These are phyloP conservation scores for Abortiporus biennis DNA, from an alignment of 1,284 basidiomycete genomes.

Conservation along the genomic window DNA sequence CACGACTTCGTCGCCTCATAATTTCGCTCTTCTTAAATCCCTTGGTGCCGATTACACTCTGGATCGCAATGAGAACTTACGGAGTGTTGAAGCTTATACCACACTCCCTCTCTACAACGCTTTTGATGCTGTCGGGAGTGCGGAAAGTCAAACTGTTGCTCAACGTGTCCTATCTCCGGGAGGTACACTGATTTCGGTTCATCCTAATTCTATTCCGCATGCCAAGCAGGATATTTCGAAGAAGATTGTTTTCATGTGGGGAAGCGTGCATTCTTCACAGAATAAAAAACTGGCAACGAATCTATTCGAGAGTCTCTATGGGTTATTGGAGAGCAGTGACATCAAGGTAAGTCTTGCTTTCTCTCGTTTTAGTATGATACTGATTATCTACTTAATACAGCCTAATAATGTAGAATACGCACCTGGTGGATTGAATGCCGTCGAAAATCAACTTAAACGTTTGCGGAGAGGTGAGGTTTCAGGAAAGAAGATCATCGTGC, in stretches of 20 bases:
- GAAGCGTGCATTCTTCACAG: background rate
- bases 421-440: conserved; percentile 21
- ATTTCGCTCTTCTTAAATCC: conserved; percentile 34
- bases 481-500: conserved; percentile 23
- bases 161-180: conserved; percentile 10
- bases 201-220: background rate
- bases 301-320: conserved; percentile 5
- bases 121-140: background rate
- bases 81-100: too few relatives aligned
- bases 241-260: too few relatives aligned
- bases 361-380: background rate
- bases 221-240: background rate
- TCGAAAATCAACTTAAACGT: conserved; percentile 19
- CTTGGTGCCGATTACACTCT: conserved; percentile 46
- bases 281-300: conserved; percentile 3
- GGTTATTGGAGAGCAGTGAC: conserved; percentile 4
- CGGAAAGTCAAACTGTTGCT: conserved; percentile 8
- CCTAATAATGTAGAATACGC: conserved; percentile 24
- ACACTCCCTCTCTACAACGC: conserved; percentile 9
- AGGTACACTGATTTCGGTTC: conserved; percentile 7
- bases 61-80: conserved; percentile 18
- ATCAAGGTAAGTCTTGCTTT: conserved; percentile 6
- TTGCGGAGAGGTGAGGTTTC: conserved; percentile 20
- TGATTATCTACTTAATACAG: conserved; percentile 10
- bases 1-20: conserved; percentile 37